Conservation (phyloP, 371 early-diverging fungal genomes). For the Fennellomyces sp. region DNA sequence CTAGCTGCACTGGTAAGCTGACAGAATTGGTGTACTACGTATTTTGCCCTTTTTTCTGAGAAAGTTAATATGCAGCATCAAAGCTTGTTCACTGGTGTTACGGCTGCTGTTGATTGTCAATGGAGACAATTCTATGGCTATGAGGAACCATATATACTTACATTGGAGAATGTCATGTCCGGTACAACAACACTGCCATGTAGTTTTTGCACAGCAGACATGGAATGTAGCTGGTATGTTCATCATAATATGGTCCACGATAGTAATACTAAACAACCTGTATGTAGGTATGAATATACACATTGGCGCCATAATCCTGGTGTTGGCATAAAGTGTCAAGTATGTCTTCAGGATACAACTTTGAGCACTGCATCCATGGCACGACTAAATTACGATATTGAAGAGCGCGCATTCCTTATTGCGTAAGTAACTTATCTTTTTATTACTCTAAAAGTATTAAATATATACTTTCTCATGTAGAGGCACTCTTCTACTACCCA, state of each 20-base stretch:
- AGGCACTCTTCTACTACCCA: not conserved
- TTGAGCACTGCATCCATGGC: not conserved
- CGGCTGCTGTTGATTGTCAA: too few relatives aligned
- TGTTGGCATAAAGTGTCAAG: not conserved
- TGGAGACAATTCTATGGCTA: not conserved
- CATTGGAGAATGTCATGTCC: not conserved
- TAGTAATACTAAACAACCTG: not conserved
- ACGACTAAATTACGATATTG: not conserved
- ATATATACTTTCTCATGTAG: not conserved
- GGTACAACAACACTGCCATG: not conserved
- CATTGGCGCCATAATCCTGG: constrained; percentile 2
- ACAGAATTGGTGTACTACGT: not conserved
- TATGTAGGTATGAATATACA: constrained; percentile 10
- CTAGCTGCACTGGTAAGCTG: not conserved
- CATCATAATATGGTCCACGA: too few relatives aligned
- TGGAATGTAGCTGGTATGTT: constrained; percentile 1
- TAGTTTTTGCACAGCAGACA: not conserved
- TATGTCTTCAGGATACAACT: not conserved
- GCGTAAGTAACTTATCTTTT: constrained; percentile 1
- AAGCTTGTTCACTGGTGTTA: not conserved
- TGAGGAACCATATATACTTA: constrained; percentile 2
- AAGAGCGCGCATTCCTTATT: not conserved
- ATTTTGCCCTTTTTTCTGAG: not conserved
- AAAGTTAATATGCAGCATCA: not conserved
- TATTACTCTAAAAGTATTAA: not conserved